Evolutionary conservation across 2,329 filamentous ascomycete genomes (phyloP), one percentile per base, ranked within the genome.

Genomic region (Aureobasidium leucospermi): DNA sequence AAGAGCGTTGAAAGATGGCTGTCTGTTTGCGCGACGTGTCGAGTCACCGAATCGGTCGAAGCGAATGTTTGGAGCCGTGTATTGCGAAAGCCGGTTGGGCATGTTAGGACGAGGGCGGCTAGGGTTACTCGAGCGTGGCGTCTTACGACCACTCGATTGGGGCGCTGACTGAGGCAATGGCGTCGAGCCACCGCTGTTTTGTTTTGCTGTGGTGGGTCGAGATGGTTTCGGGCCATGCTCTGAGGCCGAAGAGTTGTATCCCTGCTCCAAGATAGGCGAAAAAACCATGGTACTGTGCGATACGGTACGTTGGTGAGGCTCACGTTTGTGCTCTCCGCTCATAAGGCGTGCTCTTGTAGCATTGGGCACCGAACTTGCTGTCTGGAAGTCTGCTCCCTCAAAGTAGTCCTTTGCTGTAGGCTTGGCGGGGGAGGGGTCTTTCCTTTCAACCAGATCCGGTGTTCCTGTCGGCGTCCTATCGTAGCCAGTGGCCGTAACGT

Each of bases 211-310:
- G 5, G 57, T 36, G 13, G 64, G 64, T 9, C 66, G 65, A n/a
- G 63, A 58, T 13, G 58, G 23, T 31, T 48, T 42, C 13, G 36
- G 42, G 3, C 16, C 42, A 8, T 42, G 39, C 32, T 52, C 60
- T 1, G 60, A 60, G 2, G 62, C 56, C 7, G 60, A 62, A 6
- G 62, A 62, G n/a, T 58, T 58, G 13, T 58, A 42, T 41, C 75
- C 68, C 72, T 66, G 66, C 6, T 58, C 52, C 5, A 64, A 76
- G 34, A 84, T 76, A 0, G 91, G 91, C 36, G 89, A 91, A 74
- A 88, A 96, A 1, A 96, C 77, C 58, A 95, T 91, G 0, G 92
- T 96, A 65, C 86, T 90, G 19, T 85, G 88, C 0, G 92, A 96
- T 4, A 87, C 71, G 11, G 90, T 91, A 39, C 91, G 86, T 59